Conservation (phyloP, 768 basidiomycete genomes). For the Rhodotorula sphaerocarpa region DNA sequence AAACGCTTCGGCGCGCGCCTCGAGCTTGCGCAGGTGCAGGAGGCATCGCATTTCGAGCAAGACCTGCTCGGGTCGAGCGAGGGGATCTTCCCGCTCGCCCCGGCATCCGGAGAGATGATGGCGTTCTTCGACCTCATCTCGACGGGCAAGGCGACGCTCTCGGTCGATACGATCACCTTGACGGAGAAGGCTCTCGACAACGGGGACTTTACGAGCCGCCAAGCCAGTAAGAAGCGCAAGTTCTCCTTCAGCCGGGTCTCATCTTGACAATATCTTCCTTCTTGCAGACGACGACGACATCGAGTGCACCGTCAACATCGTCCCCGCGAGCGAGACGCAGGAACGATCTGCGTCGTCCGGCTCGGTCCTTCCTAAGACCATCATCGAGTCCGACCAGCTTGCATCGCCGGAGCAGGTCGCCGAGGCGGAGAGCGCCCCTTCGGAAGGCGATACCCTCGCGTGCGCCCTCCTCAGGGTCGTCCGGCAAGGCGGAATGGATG, state of each 20-base stretch:
- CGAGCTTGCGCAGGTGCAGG: conserved; percentile 1
- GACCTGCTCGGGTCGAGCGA: conserved; percentile 55
- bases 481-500: no score
- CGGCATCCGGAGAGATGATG: conserved; percentile 72
- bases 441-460: background rate
- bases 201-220: conserved; percentile 74
- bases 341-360: background rate
- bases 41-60: conserved; percentile 50
- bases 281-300: conserved; percentile 70
- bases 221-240: conserved; percentile 58
- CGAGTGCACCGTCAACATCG: conserved; percentile 54
- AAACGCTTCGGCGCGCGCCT: conserved; percentile 46
- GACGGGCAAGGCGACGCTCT: conserved; percentile 65
- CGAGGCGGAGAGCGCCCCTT: background rate
- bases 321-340: background rate
- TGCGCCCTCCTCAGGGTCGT: background rate
- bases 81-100: conserved; percentile 66
- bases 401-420: no score
- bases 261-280: background rate
- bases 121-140: conserved; percentile 73
- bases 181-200: conserved; percentile 49
- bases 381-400: background rate
- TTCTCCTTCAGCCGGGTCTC: background rate
- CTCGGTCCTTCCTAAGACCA: background rate
- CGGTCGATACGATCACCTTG: conserved; percentile 54